phyloP scores from a whole-genome alignment of 2,329 filamentous ascomycete species.

The Verticillium nubilum region DNA sequence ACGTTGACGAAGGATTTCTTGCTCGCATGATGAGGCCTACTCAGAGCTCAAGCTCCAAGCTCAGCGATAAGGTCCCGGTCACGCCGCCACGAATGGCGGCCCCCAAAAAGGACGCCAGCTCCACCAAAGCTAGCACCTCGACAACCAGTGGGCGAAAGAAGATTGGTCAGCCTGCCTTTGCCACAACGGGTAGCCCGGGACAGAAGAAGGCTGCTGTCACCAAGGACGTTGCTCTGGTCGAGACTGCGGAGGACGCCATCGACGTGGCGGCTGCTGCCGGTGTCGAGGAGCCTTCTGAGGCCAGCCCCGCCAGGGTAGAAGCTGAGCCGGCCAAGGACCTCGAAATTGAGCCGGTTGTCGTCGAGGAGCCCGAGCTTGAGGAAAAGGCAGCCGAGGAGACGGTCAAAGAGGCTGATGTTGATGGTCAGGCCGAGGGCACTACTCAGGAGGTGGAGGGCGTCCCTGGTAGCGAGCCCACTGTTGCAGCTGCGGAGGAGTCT shows the following conservation, averaged over 20 bases:
- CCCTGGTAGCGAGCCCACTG: neutral
- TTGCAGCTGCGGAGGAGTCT: neutral
- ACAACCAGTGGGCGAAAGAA: constrained; percentile 5
- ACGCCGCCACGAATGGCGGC: constrained; percentile 42
- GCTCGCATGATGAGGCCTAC: constrained; percentile 81
- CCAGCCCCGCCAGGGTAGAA: neutral
- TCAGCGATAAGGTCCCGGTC: constrained; percentile 52
- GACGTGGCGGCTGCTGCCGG: constrained; percentile 1
- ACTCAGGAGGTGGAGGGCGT: neutral
- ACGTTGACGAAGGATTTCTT: constrained; percentile 65
- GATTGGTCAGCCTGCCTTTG: neutral
- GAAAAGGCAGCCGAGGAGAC: neutral
- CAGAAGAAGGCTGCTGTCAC: constrained; percentile 1
- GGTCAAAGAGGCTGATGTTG: neutral
- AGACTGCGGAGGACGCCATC: constrained; percentile 8
- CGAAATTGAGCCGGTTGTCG: neutral
- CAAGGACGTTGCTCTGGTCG: neutral
- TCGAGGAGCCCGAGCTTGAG: neutral
- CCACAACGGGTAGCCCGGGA: constrained; percentile 5
- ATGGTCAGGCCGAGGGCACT: neutral
- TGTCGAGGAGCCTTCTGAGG: neutral
- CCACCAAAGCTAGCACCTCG: constrained; percentile 15
- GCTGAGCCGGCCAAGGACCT: neutral
- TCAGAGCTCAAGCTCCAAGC: constrained; percentile 62
- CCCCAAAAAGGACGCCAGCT: constrained; percentile 11